These are phyloP conservation scores for Pseudogymnoascus sp. DNA, from an alignment of 2,329 filamentous ascomycete species.

Conservation along the genomic window DNA sequence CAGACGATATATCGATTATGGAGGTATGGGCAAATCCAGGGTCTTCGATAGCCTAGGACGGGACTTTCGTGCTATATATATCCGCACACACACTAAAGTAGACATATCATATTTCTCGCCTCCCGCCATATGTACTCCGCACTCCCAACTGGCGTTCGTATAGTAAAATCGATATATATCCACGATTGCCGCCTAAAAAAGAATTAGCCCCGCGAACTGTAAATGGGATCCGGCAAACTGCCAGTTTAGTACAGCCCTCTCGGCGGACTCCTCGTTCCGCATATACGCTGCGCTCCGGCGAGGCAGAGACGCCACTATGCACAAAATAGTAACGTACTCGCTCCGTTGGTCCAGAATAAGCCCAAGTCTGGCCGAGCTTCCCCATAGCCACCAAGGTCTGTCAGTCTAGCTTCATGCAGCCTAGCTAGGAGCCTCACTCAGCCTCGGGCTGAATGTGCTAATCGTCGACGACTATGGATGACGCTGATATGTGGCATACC, in stretches of 20 bases:
- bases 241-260: not conserved
- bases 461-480: not conserved
- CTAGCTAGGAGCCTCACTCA: not conserved
- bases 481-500: slow-evolving; percentile 1
- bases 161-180: not conserved
- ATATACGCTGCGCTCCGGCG: not conserved
- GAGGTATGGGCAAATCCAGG: not conserved
- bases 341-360: slow-evolving; percentile 4
- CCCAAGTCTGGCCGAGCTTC: not conserved
- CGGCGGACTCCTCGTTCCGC: not conserved
- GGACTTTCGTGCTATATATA: not conserved
- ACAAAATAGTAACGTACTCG: not conserved
- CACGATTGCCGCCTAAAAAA: slow-evolving; percentile 5
- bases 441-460: slow-evolving; percentile 4
- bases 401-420: not conserved
- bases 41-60: not conserved
- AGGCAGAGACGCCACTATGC: slow-evolving; percentile 3
- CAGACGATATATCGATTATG: not conserved
- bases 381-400: slow-evolving; percentile 7
- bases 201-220: not conserved
- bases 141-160: not conserved
- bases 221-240: not conserved
- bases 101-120: not conserved
- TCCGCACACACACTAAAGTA: not conserved
- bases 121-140: not conserved